Evolutionary conservation across 192 early-diverging fungal genomes (phyloP), one percentile per base, ranked within the genome.

Genomic region (Gamsiella multidivaricata): DNA sequence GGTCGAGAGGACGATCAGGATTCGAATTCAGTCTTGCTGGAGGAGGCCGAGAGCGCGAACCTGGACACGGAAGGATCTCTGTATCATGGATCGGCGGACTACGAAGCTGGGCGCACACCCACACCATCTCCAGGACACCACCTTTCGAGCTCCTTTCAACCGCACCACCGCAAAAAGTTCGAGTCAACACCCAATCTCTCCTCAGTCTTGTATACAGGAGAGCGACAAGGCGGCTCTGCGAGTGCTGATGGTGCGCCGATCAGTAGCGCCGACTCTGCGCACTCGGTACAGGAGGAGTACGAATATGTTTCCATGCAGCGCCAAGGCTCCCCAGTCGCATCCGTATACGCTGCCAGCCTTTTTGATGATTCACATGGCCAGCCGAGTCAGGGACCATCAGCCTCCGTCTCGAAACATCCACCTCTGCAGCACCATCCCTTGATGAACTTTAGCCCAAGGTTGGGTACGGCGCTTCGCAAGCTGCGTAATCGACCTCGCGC

Each of bases 171-270:
- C 6, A 54, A 65, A 60, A 74, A 74, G 39, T 65, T 74, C 14
- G 70, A 60, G 31, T 74, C 70, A 12, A 60, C 70, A 11, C 70
- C 70, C 2, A 74, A 74, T 31, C 29, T 74, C 5, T 57, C 70
- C 2, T 65, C 52, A 4, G 25, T 20, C 17, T 15, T 43, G 56
- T 41, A 59, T 18, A 20, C 10, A 8, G 41, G 41, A 28, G 50
- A 55, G 54, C 29, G 32, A 55, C 31, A 34, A 34, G 33, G 28
- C 5, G 14, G 56, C 14, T 29, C 56, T 43, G 26, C 17, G 10
- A 56, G 18, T 22, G 54, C 8, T 3, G 2, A 10, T 4, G 25
- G 56, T 26, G 23, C 28, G 28, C 15, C 26, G 20, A 18, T 31
- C 26, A 28, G 3, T 59, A 41, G 41, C 8, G 23, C 17, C 22